These are phyloP conservation scores for Geotrichum restrictum DNA, from an alignment of 1,139 yeast species.

Conservation along the genomic window DNA sequence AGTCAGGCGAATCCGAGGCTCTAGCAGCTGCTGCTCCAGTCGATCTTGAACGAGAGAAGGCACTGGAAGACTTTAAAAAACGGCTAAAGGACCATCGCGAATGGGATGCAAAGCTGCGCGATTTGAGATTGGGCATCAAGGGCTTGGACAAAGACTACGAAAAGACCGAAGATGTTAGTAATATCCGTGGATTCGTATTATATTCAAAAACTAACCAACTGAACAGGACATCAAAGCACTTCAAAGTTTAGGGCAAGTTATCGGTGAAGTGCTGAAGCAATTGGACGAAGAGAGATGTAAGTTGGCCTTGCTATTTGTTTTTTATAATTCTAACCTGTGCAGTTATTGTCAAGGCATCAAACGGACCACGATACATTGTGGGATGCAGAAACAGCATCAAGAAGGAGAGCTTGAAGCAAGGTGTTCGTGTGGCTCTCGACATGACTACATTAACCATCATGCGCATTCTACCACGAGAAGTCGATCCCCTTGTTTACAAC, in stretches of 20 bases:
- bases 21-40: slow-evolving; percentile 28
- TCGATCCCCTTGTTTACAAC: slow-evolving; percentile 95
- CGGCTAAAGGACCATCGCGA: slow-evolving; percentile 89
- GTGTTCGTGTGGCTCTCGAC: slow-evolving; percentile 93
- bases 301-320: slow-evolving; percentile 11
- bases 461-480: slow-evolving; percentile 96
- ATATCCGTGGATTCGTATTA: neutral
- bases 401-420: slow-evolving; percentile 78
- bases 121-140: slow-evolving; percentile 75
- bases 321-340: neutral
- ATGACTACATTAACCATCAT: slow-evolving; percentile 98
- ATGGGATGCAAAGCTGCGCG: slow-evolving; percentile 90
- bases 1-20: slow-evolving; percentile 24
- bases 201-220: neutral
- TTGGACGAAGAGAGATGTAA: slow-evolving; percentile 80
- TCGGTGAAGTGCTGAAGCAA: slow-evolving; percentile 96
- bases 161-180: slow-evolving; percentile 71
- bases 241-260: slow-evolving; percentile 95
- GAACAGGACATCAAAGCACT: slow-evolving; percentile 79
- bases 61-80: slow-evolving; percentile 73
- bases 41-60: slow-evolving; percentile 76
- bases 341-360: slow-evolving; percentile 89
- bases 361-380: slow-evolving; percentile 96
- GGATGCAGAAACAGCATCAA: slow-evolving; percentile 94
- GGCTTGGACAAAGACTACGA: slow-evolving; percentile 80